Evolutionary conservation across 1,284 basidiomycete species (phyloP).

Genomic region (Malassezia restricta): DNA sequence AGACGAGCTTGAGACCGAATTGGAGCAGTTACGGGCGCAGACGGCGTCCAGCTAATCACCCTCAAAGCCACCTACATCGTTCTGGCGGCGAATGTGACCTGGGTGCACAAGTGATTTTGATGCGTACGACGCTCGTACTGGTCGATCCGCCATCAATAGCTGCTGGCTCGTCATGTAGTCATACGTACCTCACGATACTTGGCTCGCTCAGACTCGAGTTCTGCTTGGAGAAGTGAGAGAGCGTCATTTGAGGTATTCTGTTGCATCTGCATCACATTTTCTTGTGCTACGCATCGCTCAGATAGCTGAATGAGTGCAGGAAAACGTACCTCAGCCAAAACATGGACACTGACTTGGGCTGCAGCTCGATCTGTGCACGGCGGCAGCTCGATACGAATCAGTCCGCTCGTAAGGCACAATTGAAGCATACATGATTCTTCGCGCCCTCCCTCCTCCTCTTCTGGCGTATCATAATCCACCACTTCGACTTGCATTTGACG

Average conservation of each 20-base stretch:
- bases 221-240: neutral
- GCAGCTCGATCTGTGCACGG: neutral
- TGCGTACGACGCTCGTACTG: conserved; percentile 1
- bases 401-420: neutral
- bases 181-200: conserved; percentile 13
- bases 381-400: neutral
- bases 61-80: conserved; percentile 12
- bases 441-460: neutral
- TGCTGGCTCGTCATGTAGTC: neutral
- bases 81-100: conserved; percentile 8
- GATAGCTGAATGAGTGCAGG: neutral
- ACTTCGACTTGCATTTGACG: neutral
- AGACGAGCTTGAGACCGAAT: conserved; percentile 29
- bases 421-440: neutral
- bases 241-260: neutral
- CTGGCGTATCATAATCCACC: conserved; percentile 3
- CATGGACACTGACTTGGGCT: neutral
- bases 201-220: conserved; percentile 7
- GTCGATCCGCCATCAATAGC: conserved; percentile 7
- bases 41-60: neutral
- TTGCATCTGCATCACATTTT: neutral
- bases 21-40: conserved; percentile 20
- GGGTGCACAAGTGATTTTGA: neutral
- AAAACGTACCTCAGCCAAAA: neutral
- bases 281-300: neutral